These are phyloP conservation scores for Phallus indusiatus DNA, from an alignment of 768 basidiomycete genomes.

Conservation along the genomic window DNA sequence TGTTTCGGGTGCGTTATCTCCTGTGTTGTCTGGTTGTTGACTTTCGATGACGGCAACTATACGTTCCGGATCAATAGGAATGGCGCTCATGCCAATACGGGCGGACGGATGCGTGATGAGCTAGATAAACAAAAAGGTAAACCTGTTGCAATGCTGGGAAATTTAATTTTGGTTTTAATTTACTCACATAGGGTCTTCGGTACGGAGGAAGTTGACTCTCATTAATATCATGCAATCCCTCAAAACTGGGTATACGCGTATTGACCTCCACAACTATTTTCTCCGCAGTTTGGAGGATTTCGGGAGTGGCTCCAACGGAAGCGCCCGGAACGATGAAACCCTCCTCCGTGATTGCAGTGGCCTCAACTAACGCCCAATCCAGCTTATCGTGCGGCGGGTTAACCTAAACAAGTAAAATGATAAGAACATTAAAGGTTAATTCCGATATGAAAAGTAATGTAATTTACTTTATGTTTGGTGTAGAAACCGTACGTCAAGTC, in stretches of 20 bases:
- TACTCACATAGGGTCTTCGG: conserved; percentile 17
- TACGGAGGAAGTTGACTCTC: conserved; percentile 17
- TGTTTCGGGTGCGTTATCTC: conserved; percentile 16
- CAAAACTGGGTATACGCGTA: conserved; percentile 18
- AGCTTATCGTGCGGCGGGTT: conserved; percentile 14
- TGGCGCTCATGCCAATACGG: conserved; percentile 17
- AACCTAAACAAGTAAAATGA: neutral
- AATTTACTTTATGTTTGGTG: neutral
- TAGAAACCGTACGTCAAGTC: conserved; percentile 1
- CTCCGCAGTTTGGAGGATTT: conserved; percentile 18
- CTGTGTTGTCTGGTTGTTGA: conserved; percentile 17
- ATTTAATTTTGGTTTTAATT: too few relatives aligned
- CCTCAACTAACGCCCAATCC: conserved; percentile 21
- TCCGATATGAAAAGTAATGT: conserved; percentile 10
- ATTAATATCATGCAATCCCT: conserved; percentile 21
- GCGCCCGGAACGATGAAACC: conserved; percentile 19
- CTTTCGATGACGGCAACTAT: conserved; percentile 20
- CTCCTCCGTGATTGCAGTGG: conserved; percentile 17
- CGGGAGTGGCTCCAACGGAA: conserved; percentile 21
- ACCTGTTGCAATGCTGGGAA: neutral
- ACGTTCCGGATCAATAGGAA: conserved; percentile 18
- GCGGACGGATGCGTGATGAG: conserved; percentile 13
- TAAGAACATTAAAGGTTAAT: conserved; percentile 14
- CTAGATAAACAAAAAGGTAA: neutral
- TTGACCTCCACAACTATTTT: conserved; percentile 24